Evolutionary conservation across 2,329 filamentous ascomycete species (phyloP).

Genomic region (Cordyceps militaris): DNA sequence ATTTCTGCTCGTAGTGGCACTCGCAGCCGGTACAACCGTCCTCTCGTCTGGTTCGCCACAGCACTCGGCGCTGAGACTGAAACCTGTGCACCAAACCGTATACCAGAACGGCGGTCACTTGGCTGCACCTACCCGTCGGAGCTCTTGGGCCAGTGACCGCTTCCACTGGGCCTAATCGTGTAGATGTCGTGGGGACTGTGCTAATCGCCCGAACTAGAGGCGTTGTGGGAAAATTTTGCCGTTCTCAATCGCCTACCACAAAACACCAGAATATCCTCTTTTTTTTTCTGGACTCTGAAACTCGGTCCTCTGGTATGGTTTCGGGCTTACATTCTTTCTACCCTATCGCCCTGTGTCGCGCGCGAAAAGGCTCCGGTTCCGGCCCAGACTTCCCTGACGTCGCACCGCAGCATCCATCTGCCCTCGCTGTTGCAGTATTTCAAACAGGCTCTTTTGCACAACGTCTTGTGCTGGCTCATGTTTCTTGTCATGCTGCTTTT

Average conservation of each 20-base stretch:
- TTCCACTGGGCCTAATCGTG: not conserved
- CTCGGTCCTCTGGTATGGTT: not conserved
- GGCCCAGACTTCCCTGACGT: not conserved
- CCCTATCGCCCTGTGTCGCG: not conserved
- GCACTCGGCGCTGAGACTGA: not conserved
- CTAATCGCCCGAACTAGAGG: too few species aligned
- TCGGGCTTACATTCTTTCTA: not conserved
- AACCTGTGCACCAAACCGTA: not conserved
- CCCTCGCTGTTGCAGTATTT: not conserved
- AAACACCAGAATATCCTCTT: too few species aligned
- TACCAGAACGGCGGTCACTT: not conserved
- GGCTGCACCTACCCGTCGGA: not conserved
- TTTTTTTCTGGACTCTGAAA: too few species aligned
- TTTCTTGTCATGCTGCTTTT: not conserved
- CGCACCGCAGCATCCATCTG: not conserved
- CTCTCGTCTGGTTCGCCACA: too few species aligned
- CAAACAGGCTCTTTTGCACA: not conserved
- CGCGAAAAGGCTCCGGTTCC: not conserved
- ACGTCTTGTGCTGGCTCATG: not conserved
- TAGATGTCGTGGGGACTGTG: too few species aligned
- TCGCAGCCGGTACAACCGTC: too few species aligned
- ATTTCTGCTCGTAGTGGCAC: too few species aligned
- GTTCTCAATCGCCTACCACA: too few species aligned
- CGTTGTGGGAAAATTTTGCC: too few species aligned
- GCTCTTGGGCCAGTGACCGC: not conserved